These are phyloP conservation scores for Hagleromyces aurorensis DNA, from an alignment of 805 yeast genomes.

Conservation along the genomic window DNA sequence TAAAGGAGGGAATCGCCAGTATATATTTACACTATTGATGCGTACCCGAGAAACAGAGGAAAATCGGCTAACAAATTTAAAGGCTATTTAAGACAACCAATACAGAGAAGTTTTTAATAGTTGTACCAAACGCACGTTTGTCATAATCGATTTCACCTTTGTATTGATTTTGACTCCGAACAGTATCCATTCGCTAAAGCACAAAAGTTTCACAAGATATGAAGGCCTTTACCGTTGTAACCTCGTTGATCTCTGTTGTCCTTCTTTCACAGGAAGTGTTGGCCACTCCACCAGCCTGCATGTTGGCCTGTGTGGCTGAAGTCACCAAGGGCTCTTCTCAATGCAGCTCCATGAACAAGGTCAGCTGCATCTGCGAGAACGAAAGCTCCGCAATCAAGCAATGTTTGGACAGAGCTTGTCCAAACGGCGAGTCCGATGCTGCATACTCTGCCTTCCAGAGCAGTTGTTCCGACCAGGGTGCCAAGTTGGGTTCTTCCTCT, in stretches of 20 bases:
- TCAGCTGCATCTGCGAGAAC: constrained; percentile 59
- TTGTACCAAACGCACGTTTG: neutral
- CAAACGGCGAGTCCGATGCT: constrained; percentile 46
- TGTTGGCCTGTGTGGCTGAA: constrained; percentile 78
- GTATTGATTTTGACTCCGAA: neutral
- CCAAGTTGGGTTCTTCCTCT: constrained; percentile 25
- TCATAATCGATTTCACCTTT: neutral
- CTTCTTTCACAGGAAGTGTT: constrained; percentile 33
- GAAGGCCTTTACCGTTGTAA: constrained; percentile 25
- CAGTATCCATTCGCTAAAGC: no score
- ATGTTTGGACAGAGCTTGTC: constrained; percentile 67
- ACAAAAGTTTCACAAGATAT: constrained; percentile 10
- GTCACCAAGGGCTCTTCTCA: constrained; percentile 46
- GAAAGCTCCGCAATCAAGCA: constrained; percentile 44
- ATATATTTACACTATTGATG: no score
- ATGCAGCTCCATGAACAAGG: constrained; percentile 55
- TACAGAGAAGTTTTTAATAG: neutral
- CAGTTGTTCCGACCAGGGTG: constrained; percentile 44
- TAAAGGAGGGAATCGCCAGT: no score
- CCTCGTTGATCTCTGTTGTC: constrained; percentile 23
- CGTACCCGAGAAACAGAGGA: no score
- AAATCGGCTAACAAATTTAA: no score
- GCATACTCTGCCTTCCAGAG: constrained; percentile 54
- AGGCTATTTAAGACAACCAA: no score
- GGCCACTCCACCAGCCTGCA: constrained; percentile 85